phyloP scores from a whole-genome alignment of 768 basidiomycete species.

The Myochromella boudieri region DNA sequence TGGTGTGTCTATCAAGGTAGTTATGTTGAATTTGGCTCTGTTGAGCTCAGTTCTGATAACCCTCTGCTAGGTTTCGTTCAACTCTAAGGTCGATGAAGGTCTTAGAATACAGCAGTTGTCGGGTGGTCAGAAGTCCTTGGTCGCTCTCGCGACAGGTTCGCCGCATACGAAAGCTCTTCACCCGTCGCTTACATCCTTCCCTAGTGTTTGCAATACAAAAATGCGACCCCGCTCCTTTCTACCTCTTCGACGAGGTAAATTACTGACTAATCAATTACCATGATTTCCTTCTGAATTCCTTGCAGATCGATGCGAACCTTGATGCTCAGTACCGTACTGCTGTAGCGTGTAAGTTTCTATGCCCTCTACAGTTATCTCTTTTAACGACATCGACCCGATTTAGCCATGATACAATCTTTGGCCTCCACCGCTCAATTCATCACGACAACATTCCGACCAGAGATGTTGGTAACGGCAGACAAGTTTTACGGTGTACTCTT shows the following conservation, averaged over 20 bases:
- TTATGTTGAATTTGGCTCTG: neutral
- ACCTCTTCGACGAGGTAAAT: constrained; percentile 92
- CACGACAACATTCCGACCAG: constrained; percentile 96
- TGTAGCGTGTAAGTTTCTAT: constrained; percentile 72
- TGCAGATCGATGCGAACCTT: constrained; percentile 92
- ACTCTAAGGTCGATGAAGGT: constrained; percentile 97
- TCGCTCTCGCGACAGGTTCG: constrained; percentile 89
- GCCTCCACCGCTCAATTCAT: constrained; percentile 91
- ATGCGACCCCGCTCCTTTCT: constrained; percentile 98
- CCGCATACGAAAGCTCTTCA: neutral
- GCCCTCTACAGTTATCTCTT: neutral
- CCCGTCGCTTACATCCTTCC: neutral
- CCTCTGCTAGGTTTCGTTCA: constrained; percentile 86
- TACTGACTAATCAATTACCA: neutral
- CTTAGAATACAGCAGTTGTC: constrained; percentile 95
- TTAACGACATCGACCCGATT: constrained; percentile 2
- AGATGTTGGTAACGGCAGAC: constrained; percentile 94
- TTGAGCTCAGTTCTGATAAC: constrained; percentile 2
- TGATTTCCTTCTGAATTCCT: neutral
- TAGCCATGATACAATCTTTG: constrained; percentile 93
- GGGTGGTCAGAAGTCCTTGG: constrained; percentile 96
- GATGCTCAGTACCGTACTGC: constrained; percentile 98
- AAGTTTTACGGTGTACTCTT: constrained; percentile 98
- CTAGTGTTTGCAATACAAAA: constrained; percentile 98
- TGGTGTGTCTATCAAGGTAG: constrained; percentile 91